Evolutionary conservation across 2,329 filamentous ascomycete species (phyloP), one percentile per base, ranked within the genome.

Genomic region (Pyricularia sp.): DNA sequence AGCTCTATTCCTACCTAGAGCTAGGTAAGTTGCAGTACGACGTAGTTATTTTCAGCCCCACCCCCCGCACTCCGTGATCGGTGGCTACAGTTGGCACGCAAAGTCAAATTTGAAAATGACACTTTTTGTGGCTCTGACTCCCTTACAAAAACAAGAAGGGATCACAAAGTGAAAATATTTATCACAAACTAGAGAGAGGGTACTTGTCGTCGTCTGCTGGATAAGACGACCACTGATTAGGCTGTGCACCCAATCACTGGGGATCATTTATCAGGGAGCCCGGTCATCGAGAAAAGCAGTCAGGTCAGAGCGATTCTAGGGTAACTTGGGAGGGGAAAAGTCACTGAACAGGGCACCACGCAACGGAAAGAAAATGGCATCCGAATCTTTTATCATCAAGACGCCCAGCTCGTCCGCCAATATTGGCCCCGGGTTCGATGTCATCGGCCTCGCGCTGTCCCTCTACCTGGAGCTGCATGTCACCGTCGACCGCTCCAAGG

Each of bases 341-440:
- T 19, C n/a, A n/a, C 40, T 6, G 40, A 7, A 49, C 40, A n/a
- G 40, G 40, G 6, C 2, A 6, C 19, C 19, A 49, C 1, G 40
- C 40, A 49, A 49, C 16, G 22, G n/a, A 40, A 40, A 40, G 62
- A 49, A 62, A 59, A 70, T 70, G 69, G 65, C 68, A 19, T 66
- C 67, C 59, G 82, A 86, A 72, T 85, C 84, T 65, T 88, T 89
- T 76, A 79, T 83, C 70, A 90, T 92, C 81, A 86, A 84, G 78
- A 91, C 91, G 67, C 93, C 93, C 69, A 96, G 91, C 79, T 97
- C 93, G 67, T 97, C 93, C 67, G 93, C 93, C 78, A 97, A 97
- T 81, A 97, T 97, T 74, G 93, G 91, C 70, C 93, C 93, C 62
- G 93, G 93, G 66, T 99, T 97, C 82, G 93, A 99, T 81, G 93